A percentile compares a stretch with the other conserved stretches of the same genome.
These are phyloP conservation scores for Pterocarpus macrocarpus DNA, from an alignment of 306 rosid species.

Conservation along the genomic window DNA sequence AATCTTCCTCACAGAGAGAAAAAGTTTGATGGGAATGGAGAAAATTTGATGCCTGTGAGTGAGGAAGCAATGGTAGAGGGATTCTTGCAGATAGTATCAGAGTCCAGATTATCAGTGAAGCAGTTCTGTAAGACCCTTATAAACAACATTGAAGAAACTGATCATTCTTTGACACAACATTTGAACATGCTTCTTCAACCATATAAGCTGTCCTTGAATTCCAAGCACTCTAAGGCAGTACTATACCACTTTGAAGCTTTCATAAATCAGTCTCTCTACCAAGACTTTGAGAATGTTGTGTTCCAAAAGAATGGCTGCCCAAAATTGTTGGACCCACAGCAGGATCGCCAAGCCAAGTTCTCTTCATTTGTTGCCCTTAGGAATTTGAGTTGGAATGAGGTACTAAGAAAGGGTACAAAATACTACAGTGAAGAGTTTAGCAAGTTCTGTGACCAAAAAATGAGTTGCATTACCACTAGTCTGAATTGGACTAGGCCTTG, in stretches of 20 bases:
- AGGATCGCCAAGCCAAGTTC: constrained; percentile 78
- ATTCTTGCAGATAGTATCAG: constrained; percentile 92
- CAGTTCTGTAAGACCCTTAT: constrained; percentile 90
- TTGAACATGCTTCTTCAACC: constrained; percentile 85
- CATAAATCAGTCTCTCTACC: constrained; percentile 80
- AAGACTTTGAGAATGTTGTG: constrained; percentile 85
- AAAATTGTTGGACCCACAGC: constrained; percentile 69
- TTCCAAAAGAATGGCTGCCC: constrained; percentile 86
- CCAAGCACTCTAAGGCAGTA: constrained; percentile 84
- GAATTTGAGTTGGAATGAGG: constrained; percentile 96
- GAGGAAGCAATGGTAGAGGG: constrained; percentile 95
- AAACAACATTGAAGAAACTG: constrained; percentile 75
- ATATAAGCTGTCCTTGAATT: constrained; percentile 69
- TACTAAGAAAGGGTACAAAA: constrained; percentile 89
- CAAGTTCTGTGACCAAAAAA: constrained; percentile 95
- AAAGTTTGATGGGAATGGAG: constrained; percentile 58
- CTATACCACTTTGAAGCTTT: constrained; percentile 88
- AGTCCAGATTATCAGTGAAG: constrained; percentile 88
- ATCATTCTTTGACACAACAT: constrained; percentile 67
- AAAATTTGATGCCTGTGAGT: constrained; percentile 72
- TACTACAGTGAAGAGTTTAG: constrained; percentile 92
- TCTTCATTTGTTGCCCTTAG: constrained; percentile 78
- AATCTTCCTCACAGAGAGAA: constrained; percentile 61
- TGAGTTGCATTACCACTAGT: constrained; percentile 73
- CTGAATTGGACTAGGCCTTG: constrained; percentile 89